phyloP scores from a whole-genome alignment of 176 grass and related monocot species.

The Musa troglodytarum region DNA sequence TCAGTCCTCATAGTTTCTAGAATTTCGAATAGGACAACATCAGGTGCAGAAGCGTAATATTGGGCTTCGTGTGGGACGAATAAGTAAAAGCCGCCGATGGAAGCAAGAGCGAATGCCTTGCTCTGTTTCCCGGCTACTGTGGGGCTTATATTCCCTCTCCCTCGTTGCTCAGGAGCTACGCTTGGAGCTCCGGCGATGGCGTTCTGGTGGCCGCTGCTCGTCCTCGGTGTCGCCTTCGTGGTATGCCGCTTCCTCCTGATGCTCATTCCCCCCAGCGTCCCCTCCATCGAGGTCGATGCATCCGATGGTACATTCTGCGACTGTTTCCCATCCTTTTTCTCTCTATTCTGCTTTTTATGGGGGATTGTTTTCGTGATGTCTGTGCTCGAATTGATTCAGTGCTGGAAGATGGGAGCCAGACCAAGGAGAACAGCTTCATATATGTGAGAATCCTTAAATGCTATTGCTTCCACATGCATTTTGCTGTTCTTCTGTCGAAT shows the following conservation, averaged over 20 bases:
- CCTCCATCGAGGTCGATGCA: slow-evolving; percentile 88
- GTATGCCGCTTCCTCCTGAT: slow-evolving; percentile 81
- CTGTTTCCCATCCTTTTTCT: neutral
- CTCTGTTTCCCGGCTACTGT: neutral
- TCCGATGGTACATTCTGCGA: slow-evolving; percentile 48
- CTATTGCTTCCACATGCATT: neutral
- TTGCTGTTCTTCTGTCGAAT: neutral
- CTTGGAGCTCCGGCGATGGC: slow-evolving; percentile 32
- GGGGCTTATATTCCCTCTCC: neutral
- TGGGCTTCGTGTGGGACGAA: neutral
- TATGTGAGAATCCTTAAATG: slow-evolving; percentile 35
- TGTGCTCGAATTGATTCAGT: slow-evolving; percentile 33
- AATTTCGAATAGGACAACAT: no score
- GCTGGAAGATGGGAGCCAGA: slow-evolving; percentile 58
- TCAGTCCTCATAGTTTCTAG: no score
- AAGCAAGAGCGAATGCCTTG: neutral
- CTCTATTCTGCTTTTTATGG: slow-evolving; percentile 2
- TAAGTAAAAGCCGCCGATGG: neutral
- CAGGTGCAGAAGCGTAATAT: no score
- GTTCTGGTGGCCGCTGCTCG: slow-evolving; percentile 92
- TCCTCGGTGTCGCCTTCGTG: slow-evolving; percentile 63
- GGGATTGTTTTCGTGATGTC: slow-evolving; percentile 11
- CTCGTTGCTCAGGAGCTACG: slow-evolving; percentile 23
- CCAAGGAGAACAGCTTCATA: slow-evolving; percentile 80
- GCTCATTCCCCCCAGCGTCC: slow-evolving; percentile 86